phyloP scores from a whole-genome alignment of 2,329 filamentous ascomycete species.

The Capronia epimyces region DNA sequence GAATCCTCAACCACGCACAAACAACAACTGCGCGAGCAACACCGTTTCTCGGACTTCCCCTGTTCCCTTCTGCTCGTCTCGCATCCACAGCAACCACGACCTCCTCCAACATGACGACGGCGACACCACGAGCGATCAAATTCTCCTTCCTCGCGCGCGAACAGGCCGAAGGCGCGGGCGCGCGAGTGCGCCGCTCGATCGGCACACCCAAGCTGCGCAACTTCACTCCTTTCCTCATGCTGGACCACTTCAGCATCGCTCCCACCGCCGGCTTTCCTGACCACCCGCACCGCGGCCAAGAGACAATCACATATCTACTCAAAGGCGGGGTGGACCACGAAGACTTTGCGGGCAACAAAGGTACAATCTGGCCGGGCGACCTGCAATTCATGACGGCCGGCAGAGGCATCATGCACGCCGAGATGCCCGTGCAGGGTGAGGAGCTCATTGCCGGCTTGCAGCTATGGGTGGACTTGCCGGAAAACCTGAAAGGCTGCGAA shows the following conservation, averaged over 20 bases:
- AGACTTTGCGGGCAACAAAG: slow-evolving; percentile 80
- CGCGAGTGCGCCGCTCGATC: slow-evolving; percentile 78
- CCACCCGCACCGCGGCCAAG: slow-evolving; percentile 76
- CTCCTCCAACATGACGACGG: slow-evolving; percentile 46
- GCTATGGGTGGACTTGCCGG: slow-evolving; percentile 88
- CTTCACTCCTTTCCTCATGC: slow-evolving; percentile 91
- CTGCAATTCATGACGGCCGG: slow-evolving; percentile 98
- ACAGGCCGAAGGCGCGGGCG: slow-evolving; percentile 82
- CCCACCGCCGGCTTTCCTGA: slow-evolving; percentile 85
- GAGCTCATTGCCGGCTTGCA: slow-evolving; percentile 88
- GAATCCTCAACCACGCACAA: slow-evolving; percentile 5
- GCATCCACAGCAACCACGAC: slow-evolving; percentile 30
- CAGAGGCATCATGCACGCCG: slow-evolving; percentile 83
- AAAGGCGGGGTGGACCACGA: slow-evolving; percentile 82
- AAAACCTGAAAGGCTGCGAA: slow-evolving; percentile 77
- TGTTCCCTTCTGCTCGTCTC: slow-evolving; percentile 3
- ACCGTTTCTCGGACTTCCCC: slow-evolving; percentile 10
- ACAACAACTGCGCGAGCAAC: slow-evolving; percentile 4
- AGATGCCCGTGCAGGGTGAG: slow-evolving; percentile 78
- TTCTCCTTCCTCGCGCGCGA: slow-evolving; percentile 80
- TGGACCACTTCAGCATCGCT: slow-evolving; percentile 81
- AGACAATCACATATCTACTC: slow-evolving; percentile 88
- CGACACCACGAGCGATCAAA: slow-evolving; percentile 67
- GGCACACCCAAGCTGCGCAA: slow-evolving; percentile 77
- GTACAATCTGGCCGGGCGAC: slow-evolving; percentile 80